Evolutionary conservation across 2,329 filamentous ascomycete genomes (phyloP).

Genomic region (Penicillium concentricum): DNA sequence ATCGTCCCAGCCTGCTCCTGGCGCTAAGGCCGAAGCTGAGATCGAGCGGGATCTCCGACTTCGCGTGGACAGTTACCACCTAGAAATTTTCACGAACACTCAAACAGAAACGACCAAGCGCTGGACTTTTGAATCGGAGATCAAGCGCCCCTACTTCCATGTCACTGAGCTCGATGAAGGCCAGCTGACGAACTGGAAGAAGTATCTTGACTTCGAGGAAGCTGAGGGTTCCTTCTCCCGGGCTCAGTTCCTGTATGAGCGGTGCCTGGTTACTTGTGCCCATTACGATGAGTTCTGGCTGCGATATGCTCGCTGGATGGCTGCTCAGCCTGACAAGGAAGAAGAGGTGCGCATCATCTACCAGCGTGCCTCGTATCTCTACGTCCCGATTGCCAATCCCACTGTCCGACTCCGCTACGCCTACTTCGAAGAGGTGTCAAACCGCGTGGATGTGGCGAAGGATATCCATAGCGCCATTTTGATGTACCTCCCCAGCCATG

Average conservation of each 20-base stretch:
- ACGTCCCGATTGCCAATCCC: slow-evolving; percentile 81
- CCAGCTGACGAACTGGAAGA: slow-evolving; percentile 87
- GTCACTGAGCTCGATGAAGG: slow-evolving; percentile 86
- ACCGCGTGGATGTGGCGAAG: slow-evolving; percentile 72
- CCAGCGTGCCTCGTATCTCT: slow-evolving; percentile 78
- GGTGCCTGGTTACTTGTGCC: slow-evolving; percentile 87
- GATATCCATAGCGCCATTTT: slow-evolving; percentile 84
- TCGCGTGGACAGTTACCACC: slow-evolving; percentile 76
- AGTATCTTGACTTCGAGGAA: slow-evolving; percentile 96
- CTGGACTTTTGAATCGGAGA: slow-evolving; percentile 91
- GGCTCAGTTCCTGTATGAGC: slow-evolving; percentile 83
- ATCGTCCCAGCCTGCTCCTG: slow-evolving; percentile 42
- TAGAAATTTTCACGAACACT: slow-evolving; percentile 75
- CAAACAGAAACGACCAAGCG: slow-evolving; percentile 87
- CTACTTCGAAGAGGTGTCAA: slow-evolving; percentile 86
- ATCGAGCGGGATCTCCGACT: slow-evolving; percentile 77
- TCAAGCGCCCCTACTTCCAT: slow-evolving; percentile 96
- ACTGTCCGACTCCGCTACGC: slow-evolving; percentile 86
- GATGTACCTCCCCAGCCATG: slow-evolving; percentile 70
- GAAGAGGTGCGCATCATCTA: slow-evolving; percentile 93
- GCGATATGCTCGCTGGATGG: slow-evolving; percentile 95
- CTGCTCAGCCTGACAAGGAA: slow-evolving; percentile 72
- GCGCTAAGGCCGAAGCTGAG: slow-evolving; percentile 67
- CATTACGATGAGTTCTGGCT: slow-evolving; percentile 98
- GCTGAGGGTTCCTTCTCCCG: slow-evolving; percentile 73